Conservation (phyloP, 345 rosid genomes). For the Aegle marmelos region DNA sequence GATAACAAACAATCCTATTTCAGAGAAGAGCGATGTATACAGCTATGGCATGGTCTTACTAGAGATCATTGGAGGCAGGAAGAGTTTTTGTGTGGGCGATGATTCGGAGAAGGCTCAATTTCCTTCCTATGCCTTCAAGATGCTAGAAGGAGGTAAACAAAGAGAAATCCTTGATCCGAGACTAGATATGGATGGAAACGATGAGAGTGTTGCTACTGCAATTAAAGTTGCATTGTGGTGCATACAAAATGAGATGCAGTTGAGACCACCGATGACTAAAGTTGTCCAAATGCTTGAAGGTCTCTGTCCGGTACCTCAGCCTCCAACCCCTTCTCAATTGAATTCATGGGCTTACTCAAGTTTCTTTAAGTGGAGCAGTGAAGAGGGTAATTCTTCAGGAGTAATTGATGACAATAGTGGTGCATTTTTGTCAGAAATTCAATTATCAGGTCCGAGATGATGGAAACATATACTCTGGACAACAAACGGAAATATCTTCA, state of each 20-base stretch:
- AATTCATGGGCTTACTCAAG: constrained; percentile 20
- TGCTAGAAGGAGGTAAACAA: constrained; percentile 39
- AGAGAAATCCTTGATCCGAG: constrained; percentile 40
- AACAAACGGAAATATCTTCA: not conserved
- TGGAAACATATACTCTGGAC: not conserved
- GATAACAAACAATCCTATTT: constrained; percentile 49
- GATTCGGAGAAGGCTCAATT: constrained; percentile 35
- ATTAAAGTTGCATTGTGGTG: constrained; percentile 60
- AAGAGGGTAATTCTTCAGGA: constrained; percentile 26
- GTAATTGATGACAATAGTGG: constrained; percentile 23
- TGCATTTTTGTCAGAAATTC: constrained; percentile 29
- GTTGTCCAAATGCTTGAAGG: constrained; percentile 67
- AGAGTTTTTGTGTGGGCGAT: constrained; percentile 29
- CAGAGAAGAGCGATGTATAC: constrained; percentile 53
- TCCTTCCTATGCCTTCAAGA: constrained; percentile 50
- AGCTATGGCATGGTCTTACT: constrained; percentile 54
- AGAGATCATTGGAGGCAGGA: constrained; percentile 60
- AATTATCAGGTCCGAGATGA: constrained; percentile 52
- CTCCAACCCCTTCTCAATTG: constrained; percentile 27
- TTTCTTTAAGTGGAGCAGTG: constrained; percentile 36
- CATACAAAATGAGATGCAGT: constrained; percentile 47
- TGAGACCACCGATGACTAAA: constrained; percentile 52
- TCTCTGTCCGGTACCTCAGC: constrained; percentile 33
- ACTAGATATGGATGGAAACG: constrained; percentile 25
- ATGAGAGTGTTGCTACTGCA: constrained; percentile 25